Evolutionary conservation across 768 basidiomycete species (phyloP), one percentile per base, ranked within the genome.

Genomic region (Trametes cubensis): DNA sequence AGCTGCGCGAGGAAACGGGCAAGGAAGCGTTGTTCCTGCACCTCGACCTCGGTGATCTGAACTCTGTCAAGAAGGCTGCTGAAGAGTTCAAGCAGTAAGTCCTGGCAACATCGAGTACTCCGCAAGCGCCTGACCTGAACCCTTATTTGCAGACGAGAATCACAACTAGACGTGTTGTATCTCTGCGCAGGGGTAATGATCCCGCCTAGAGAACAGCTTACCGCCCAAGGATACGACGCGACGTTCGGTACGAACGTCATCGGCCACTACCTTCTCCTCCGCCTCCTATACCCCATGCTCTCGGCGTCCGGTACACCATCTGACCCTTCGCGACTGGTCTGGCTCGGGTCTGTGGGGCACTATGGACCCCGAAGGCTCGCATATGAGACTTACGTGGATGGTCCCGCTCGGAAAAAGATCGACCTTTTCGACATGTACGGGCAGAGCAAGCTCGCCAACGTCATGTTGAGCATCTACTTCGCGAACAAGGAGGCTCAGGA

Each of bases 221-320:
- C 82, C 0, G 71, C 63, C 20, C 77, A 82, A 28, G 83, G 82
- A 8, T 83, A 81, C 61, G 85, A 85, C 66, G 67, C 81, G 23
- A 79, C 82, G 49, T 86, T 84, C 55, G 85, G 81, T 15, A 81
- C 79, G 2, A 85, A 85, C 62, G 80, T 82, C 30, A 62, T 84
- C 10, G 83, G 83, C 78, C 62, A 57, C 40, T 52, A 28, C 48
- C 61, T 47, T 48, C 39, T 47, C 42, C 14, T n/a, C 8, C 58
- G 63, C 8, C 74, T 80, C 17, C 77, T 87, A 38, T 72, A 84
- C 18, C 82, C 84, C 4, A 72, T 73, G 4, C 73, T 84, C 30
- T 13, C 77, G 20, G 49, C 61, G 6, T 56, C 52, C 10, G 48
- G 45, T 18, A 6, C 11, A 6, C 51, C 83, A 84, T 86, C 4